Evolutionary conservation across 495 filamentous ascomycete species (phyloP).

Genomic region (Penicillium flavigenum): DNA sequence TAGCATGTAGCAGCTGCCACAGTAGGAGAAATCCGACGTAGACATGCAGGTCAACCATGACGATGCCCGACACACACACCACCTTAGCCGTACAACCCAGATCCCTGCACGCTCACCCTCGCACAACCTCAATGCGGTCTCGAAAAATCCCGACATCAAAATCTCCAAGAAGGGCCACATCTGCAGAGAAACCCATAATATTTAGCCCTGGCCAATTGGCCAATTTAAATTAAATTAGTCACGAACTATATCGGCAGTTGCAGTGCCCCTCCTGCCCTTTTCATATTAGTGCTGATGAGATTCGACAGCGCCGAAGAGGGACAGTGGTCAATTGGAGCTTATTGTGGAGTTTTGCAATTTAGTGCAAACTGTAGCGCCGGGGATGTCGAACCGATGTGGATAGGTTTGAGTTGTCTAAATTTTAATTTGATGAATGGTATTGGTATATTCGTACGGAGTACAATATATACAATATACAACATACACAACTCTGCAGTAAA

Average conservation of each 20-base stretch:
- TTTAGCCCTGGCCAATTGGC: neutral
- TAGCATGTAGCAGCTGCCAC: neutral
- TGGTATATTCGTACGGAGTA: too few relatives aligned
- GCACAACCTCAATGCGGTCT: neutral
- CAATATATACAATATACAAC: too few relatives aligned
- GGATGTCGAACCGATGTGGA: neutral
- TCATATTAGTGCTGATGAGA: constrained; percentile 4
- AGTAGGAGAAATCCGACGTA: neutral
- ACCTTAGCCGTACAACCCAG: neutral
- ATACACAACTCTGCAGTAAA: too few relatives aligned
- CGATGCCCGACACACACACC: neutral
- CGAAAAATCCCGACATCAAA: neutral
- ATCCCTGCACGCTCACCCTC: neutral
- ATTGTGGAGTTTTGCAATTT: neutral
- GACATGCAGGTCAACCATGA: neutral
- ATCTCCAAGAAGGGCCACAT: neutral
- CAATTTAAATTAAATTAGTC: neutral
- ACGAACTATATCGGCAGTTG: neutral
- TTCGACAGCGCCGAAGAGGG: constrained; percentile 7
- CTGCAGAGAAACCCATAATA: neutral
- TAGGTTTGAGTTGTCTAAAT: too few relatives aligned
- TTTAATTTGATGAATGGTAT: too few relatives aligned
- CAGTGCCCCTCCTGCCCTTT: constrained; percentile 2
- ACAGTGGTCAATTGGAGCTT: neutral
- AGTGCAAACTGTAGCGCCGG: constrained; percentile 6